Conservation (phyloP, 2,329 filamentous ascomycete genomes). For the Pyrenophora teres region DNA sequence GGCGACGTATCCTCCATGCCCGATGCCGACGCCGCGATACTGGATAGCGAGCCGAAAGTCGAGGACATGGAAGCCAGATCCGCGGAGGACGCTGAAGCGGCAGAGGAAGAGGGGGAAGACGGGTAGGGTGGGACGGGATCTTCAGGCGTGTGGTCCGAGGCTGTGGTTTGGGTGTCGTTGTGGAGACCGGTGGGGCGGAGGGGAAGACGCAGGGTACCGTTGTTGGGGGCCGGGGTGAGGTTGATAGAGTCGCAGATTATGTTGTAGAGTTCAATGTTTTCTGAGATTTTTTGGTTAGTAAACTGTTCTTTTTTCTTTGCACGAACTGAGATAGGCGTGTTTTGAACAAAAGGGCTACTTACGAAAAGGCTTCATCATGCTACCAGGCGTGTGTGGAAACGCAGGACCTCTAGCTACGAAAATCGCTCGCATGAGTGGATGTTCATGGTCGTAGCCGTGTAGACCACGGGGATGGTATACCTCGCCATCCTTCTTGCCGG, state of each 20-base stretch:
- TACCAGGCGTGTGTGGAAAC: constrained; percentile 84
- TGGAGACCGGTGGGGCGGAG: constrained; percentile 68
- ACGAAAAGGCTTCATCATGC: constrained; percentile 80
- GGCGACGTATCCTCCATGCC: constrained; percentile 23
- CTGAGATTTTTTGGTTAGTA: constrained; percentile 54
- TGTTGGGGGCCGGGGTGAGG: constrained; percentile 75
- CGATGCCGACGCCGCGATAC: constrained; percentile 29
- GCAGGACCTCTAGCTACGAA: constrained; percentile 91
- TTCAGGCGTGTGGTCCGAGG: constrained; percentile 53
- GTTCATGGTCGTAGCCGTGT: constrained; percentile 93
- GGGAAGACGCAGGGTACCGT: constrained; percentile 80
- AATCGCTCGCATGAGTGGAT: constrained; percentile 94
- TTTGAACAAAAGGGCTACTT: constrained; percentile 50
- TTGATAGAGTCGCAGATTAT: constrained; percentile 88
- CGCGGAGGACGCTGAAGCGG: constrained; percentile 1
- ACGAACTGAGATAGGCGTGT: too few relatives aligned
- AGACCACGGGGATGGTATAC: constrained; percentile 81
- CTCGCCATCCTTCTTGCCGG: constrained; percentile 65
- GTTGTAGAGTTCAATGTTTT: constrained; percentile 95
- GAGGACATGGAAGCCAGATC: constrained; percentile 25
- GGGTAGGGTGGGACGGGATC: constrained; percentile 53
- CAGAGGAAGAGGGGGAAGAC: neutral
- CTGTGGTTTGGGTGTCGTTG: constrained; percentile 52
- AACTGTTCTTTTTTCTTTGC: neutral
- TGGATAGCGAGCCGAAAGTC: constrained; percentile 22